These are phyloP conservation scores for Malus hybrid DNA, from an alignment of 331 rosid genomes.

Conservation along the genomic window DNA sequence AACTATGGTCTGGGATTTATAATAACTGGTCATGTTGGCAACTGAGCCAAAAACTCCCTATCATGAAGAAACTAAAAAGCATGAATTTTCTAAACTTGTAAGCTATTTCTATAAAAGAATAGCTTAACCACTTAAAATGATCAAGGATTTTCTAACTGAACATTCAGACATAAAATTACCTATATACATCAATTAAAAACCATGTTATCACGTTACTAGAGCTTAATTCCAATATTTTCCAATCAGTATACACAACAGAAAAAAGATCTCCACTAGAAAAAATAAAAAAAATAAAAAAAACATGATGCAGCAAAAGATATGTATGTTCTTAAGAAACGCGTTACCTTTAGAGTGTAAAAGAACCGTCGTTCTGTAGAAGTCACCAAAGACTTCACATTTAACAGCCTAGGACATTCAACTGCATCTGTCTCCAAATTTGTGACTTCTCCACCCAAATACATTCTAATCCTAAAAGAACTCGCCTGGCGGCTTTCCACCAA, in stretches of 20 bases:
- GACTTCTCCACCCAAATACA: slow-evolving; percentile 70
- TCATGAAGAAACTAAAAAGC: neutral
- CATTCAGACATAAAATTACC: neutral
- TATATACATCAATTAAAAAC: neutral
- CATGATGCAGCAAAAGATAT: neutral
- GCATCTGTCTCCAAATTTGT: slow-evolving; percentile 27
- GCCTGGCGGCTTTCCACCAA: slow-evolving; percentile 62
- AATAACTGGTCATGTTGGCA: too few relatives aligned
- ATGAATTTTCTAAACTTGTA: neutral
- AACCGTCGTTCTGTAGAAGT: slow-evolving; percentile 47
- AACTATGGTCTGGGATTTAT: neutral
- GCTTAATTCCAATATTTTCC: neutral
- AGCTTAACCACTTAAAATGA: neutral
- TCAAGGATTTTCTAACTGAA: neutral
- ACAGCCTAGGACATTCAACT: slow-evolving; percentile 47
- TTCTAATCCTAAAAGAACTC: slow-evolving; percentile 50
- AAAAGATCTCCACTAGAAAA: too few relatives aligned
- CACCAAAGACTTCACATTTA: slow-evolving; percentile 38
- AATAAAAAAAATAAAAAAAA: neutral
- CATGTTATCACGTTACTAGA: neutral
- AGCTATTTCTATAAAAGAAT: neutral
- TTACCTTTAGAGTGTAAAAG: slow-evolving; percentile 71
- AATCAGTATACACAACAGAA: neutral
- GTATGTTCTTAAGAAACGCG: neutral
- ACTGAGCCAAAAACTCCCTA: too few relatives aligned